Conservation (phyloP, 2,329 filamentous ascomycete species). For the Fusarium buharicum region DNA sequence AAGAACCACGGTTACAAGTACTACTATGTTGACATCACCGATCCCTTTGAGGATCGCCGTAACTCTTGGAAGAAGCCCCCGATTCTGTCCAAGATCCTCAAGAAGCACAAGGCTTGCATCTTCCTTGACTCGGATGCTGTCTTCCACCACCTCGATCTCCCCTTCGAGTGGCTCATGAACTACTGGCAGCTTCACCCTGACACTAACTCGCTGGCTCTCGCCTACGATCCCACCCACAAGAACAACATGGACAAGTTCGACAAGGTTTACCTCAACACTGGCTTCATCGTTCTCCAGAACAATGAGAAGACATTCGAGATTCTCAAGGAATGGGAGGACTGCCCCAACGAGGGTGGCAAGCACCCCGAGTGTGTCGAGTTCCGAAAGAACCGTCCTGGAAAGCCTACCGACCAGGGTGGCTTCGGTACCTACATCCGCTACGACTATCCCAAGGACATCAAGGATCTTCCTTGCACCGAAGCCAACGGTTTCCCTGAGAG, state of each 20-base stretch:
- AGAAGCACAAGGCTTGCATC: conserved; percentile 56
- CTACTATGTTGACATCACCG: conserved; percentile 55
- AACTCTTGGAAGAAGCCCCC: conserved; percentile 60
- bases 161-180: conserved; percentile 60
- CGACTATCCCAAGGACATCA: conserved; percentile 54
- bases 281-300: conserved; percentile 65
- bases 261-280: conserved; percentile 60
- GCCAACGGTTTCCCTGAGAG: conserved; percentile 58
- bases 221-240: conserved; percentile 52
- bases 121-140: conserved; percentile 59
- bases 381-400: conserved; percentile 50
- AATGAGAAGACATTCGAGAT: conserved; percentile 60
- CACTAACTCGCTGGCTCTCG: conserved; percentile 56
- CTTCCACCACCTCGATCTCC: conserved; percentile 56
- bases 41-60: conserved; percentile 53
- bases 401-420: conserved; percentile 56
- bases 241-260: conserved; percentile 55
- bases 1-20: conserved; percentile 61
- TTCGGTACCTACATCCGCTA: conserved; percentile 58
- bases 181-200: conserved; percentile 56
- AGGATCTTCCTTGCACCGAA: conserved; percentile 54
- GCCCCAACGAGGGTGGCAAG: conserved; percentile 53
- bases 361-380: conserved; percentile 54
- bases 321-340: conserved; percentile 59
- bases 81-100: conserved; percentile 56